Percentiles rank a stretch among this genome's conserved stretches.
Evolutionary conservation across 1,139 yeast genomes (phyloP).

Genomic region (Yamadazyma spencermartinsiae): DNA sequence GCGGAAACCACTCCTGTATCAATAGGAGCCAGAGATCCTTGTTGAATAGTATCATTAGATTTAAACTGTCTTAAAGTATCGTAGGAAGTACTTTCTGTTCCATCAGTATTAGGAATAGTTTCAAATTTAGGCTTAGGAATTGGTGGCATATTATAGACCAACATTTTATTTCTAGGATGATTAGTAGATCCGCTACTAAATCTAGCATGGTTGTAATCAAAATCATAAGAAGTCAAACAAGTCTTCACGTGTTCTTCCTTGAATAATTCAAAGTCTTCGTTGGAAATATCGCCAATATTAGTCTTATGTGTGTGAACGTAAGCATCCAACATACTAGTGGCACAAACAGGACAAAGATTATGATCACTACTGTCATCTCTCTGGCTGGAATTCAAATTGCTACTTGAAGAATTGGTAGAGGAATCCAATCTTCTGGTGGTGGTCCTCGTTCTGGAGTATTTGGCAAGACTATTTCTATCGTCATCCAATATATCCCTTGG

Average conservation of each 20-base stretch:
- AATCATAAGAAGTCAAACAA: constrained; percentile 69
- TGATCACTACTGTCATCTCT: constrained; percentile 29
- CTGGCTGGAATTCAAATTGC: constrained; percentile 6
- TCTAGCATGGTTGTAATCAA: constrained; percentile 60
- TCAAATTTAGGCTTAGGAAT: constrained; percentile 46
- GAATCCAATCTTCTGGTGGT: constrained; percentile 23
- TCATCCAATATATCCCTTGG: not conserved
- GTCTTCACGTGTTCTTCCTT: constrained; percentile 68
- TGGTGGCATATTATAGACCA: constrained; percentile 73
- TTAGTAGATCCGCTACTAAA: constrained; percentile 28
- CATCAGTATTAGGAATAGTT: constrained; percentile 22
- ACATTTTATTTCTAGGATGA: constrained; percentile 70
- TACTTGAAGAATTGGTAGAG: constrained; percentile 29
- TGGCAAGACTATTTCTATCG: constrained; percentile 22
- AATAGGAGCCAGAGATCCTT: not conserved
- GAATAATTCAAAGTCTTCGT: constrained; percentile 43
- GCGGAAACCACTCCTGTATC: constrained; percentile 2
- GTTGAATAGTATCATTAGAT: not conserved
- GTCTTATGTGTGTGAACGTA: constrained; percentile 46
- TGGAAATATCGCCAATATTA: constrained; percentile 20
- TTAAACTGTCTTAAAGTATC: constrained; percentile 14
- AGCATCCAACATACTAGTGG: constrained; percentile 48
- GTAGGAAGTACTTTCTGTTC: constrained; percentile 15
- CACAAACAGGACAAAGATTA: constrained; percentile 48
- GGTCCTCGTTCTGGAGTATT: constrained; percentile 22